Evolutionary conservation across 805 yeast species (phyloP), one percentile per base, ranked within the genome.

Genomic region (Zygosaccharomyces bailii): DNA sequence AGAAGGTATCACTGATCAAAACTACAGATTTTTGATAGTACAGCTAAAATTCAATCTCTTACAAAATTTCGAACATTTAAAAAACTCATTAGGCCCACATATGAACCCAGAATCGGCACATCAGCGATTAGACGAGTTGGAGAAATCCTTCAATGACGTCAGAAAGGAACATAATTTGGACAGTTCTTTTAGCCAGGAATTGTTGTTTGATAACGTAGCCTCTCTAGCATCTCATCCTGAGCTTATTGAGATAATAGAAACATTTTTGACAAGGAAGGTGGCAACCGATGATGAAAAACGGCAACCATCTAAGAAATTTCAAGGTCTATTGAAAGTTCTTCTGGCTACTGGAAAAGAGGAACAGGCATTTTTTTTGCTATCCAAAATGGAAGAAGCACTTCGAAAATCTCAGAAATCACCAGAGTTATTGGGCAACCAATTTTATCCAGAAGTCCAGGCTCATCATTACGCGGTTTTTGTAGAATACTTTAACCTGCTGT

Each of bases 381-480:
- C 49, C 1, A 55, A 61, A 33, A 52, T 72, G 64, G 71, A 66
- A 35, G 31, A 61, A 54, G 48, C 56, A 43, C 33, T 50, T 46
- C 10, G 46, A 40, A 10, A 31, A 32, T 24, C 36, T 19, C 27
- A 37, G 13, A 11, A 43, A 19, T 23, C 35, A 4, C 25, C 31
- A 13, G 38, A 48, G 23, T 52, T 50, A 2, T 13, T 48, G 4
- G 25, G 46, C 2, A 37, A 41, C 5, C 58, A 59, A 1, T 46
- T 61, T 5, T 57, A 68, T 27, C 71, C 76, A 2, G 60, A 69
- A 2, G 70, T 69, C 0, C 66, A 64, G 31, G 59, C 77, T 0
- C 70, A 70, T 46, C 67, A 70, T 34, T 75, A 73, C 44, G 56
- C 71, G 2, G 61, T 67, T 7, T 65, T 75, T 41, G 55, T 72